A percentile compares a stretch with the other conserved stretches of the same genome.
Conservation (phyloP, 2,329 filamentous ascomycete genomes). For the Hypoxylon sp. region DNA sequence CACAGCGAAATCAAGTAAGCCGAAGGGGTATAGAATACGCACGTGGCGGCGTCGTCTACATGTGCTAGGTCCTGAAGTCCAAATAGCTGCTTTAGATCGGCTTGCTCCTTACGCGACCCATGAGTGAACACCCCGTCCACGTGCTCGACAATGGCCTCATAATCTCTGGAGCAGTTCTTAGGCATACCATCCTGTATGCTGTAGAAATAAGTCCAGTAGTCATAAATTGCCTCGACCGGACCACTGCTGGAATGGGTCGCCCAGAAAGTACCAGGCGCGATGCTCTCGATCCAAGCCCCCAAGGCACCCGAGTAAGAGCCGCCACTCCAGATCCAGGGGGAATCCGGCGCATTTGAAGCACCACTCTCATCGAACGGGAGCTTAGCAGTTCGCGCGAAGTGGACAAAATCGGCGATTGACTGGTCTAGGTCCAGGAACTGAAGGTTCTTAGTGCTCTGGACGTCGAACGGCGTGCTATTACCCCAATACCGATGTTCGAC, state of each 20-base stretch:
- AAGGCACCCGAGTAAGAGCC: slow-evolving; percentile 69
- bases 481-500: slow-evolving; percentile 72
- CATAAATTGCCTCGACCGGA: slow-evolving; percentile 65
- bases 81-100: slow-evolving; percentile 63
- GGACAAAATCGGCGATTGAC: slow-evolving; percentile 63
- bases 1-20: background rate
- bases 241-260: slow-evolving; percentile 69
- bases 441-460: slow-evolving; percentile 64
- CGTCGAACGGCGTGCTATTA: slow-evolving; percentile 63
- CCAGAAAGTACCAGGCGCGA: slow-evolving; percentile 68
- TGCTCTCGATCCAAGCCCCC: slow-evolving; percentile 65
- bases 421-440: slow-evolving; percentile 66
- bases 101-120: slow-evolving; percentile 56
- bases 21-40: background rate
- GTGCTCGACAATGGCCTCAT: slow-evolving; percentile 63
- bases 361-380: slow-evolving; percentile 65
- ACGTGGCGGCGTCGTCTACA: slow-evolving; percentile 60
- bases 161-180: slow-evolving; percentile 66
- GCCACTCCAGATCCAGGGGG: slow-evolving; percentile 68
- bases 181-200: slow-evolving; percentile 69
- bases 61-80: slow-evolving; percentile 62
- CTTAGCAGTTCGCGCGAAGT: slow-evolving; percentile 65
- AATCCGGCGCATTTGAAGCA: slow-evolving; percentile 61
- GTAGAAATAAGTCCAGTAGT: slow-evolving; percentile 70
- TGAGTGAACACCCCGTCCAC: slow-evolving; percentile 62